Conservation (phyloP, 2,329 filamentous ascomycete species). For the Aspergillus brasiliensis region DNA sequence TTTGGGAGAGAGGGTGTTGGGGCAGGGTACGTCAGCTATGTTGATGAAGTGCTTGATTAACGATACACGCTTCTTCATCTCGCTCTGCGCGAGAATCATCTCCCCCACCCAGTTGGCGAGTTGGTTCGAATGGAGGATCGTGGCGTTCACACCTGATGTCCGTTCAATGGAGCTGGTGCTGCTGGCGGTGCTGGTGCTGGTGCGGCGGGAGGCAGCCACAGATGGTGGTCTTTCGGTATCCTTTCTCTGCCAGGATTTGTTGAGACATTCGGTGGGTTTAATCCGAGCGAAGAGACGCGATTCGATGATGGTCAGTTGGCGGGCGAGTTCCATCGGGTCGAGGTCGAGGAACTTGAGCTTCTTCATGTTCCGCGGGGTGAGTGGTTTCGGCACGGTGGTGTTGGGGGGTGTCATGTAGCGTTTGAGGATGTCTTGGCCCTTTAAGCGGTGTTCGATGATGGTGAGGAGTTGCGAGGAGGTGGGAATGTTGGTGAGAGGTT, state of each 20-base stretch:
- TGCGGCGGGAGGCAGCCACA: not conserved
- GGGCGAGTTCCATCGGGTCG: constrained; percentile 92
- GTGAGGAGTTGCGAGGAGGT: constrained; percentile 82
- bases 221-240: constrained; percentile 41
- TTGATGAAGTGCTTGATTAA: constrained; percentile 98
- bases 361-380: constrained; percentile 98
- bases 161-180: constrained; percentile 73
- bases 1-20: not conserved
- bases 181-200: constrained; percentile 40
- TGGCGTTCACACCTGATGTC: constrained; percentile 75
- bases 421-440: constrained; percentile 86
- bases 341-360: constrained; percentile 98
- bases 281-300: constrained; percentile 94
- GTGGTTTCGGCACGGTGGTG: constrained; percentile 79
- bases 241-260: constrained; percentile 99
- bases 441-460: constrained; percentile 83
- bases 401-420: constrained; percentile 84
- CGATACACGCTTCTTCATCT: constrained; percentile 92
- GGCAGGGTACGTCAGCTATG: constrained; percentile 75
- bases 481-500: constrained; percentile 89
- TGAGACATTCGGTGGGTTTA: constrained; percentile 90
- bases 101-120: constrained; percentile 99
- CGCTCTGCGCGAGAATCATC: constrained; percentile 93
- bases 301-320: constrained; percentile 95
- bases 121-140: constrained; percentile 97